A percentile compares a stretch with the other conserved stretches of the same genome.
Conservation (phyloP, 441 rosid species). For the Sinapis alba region DNA sequence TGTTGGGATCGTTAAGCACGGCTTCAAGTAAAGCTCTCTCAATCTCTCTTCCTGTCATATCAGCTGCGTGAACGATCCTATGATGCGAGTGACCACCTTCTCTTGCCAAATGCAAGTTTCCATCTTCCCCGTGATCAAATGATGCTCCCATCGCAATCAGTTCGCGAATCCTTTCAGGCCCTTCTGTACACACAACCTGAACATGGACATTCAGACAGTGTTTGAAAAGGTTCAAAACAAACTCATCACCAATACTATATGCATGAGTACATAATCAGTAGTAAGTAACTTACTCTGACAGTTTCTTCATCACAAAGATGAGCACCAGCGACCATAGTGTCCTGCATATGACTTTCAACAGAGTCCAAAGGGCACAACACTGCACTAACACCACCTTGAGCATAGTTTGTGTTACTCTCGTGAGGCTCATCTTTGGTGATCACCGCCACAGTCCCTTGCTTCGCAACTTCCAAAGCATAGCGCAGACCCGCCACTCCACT, state of each 20-base stretch:
- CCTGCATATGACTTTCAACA: slow-evolving; percentile 97
- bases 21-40: slow-evolving; percentile 93
- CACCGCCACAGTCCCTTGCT: slow-evolving; percentile 85
- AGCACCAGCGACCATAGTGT: slow-evolving; percentile 95
- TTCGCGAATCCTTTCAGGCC: slow-evolving; percentile 92
- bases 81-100: slow-evolving; percentile 97
- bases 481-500: slow-evolving; percentile 98
- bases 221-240: neutral
- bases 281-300: slow-evolving; percentile 64
- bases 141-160: slow-evolving; percentile 93
- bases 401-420: slow-evolving; percentile 95
- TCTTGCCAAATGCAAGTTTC: slow-evolving; percentile 94
- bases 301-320: slow-evolving; percentile 93
- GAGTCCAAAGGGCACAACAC: slow-evolving; percentile 92
- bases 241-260: neutral
- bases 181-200: slow-evolving; percentile 93
- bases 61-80: slow-evolving; percentile 97
- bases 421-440: slow-evolving; percentile 97
- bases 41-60: slow-evolving; percentile 98
- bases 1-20: slow-evolving; percentile 75
- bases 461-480: slow-evolving; percentile 93
- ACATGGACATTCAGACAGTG: slow-evolving; percentile 4
- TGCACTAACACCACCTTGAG: slow-evolving; percentile 98
- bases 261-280: neutral
- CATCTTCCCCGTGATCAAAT: slow-evolving; percentile 93